Conservation (phyloP, 768 basidiomycete genomes). For the Thelephora ganbajun region DNA sequence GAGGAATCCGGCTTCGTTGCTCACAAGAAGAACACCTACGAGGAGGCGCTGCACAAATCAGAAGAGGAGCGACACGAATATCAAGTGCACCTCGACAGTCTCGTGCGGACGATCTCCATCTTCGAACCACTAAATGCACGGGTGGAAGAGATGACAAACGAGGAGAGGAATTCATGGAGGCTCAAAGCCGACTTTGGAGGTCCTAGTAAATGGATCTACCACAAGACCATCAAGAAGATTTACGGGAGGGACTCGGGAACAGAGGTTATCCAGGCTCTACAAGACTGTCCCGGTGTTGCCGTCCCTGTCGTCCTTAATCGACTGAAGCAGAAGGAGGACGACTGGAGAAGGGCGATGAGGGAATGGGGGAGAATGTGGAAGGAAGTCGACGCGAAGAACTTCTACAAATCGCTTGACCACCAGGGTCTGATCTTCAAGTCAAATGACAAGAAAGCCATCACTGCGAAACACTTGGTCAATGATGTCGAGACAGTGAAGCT, state of each 20-base stretch:
- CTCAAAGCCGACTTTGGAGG: constrained; percentile 86
- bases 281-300: constrained; percentile 82
- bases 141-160: constrained; percentile 78
- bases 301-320: constrained; percentile 85
- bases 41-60: constrained; percentile 90
- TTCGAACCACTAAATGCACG: constrained; percentile 79
- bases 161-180: constrained; percentile 72
- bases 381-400: constrained; percentile 93
- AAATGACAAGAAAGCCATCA: constrained; percentile 90
- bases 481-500: constrained; percentile 64
- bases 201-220: constrained; percentile 73
- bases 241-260: constrained; percentile 70
- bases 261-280: constrained; percentile 75
- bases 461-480: constrained; percentile 65
- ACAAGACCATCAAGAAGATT: constrained; percentile 86
- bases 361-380: constrained; percentile 97
- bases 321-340: constrained; percentile 88
- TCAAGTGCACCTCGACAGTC: constrained; percentile 87
- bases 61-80: constrained; percentile 99
- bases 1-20: constrained; percentile 90
- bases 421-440: constrained; percentile 90
- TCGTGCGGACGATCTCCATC: constrained; percentile 79
- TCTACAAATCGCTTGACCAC: constrained; percentile 94
- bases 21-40: constrained; percentile 93
- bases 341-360: constrained; percentile 88